phyloP scores from a whole-genome alignment of 2,329 filamentous ascomycete genomes.

The Dryadomyces sulphureus region DNA sequence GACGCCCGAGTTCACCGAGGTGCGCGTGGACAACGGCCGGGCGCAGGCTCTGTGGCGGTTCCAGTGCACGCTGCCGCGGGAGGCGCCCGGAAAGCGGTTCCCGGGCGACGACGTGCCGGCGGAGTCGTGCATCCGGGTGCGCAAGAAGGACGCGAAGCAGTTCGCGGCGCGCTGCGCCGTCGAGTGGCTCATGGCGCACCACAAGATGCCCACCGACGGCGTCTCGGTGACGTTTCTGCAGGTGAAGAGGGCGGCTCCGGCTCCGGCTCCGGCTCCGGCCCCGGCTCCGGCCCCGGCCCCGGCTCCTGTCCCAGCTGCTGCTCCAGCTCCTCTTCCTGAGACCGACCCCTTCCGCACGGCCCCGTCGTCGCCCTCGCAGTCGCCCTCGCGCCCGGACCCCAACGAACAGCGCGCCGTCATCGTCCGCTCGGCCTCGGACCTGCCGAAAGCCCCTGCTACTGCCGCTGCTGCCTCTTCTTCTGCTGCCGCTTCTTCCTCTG shows the following conservation, averaged over 20 bases:
- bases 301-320: too few species aligned
- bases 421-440: too few species aligned
- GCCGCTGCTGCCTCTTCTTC: not conserved
- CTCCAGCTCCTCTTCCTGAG: not conserved
- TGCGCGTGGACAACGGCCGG: too few species aligned
- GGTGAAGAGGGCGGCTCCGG: too few species aligned
- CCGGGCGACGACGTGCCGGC: slow-evolving; percentile 4
- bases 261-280: too few species aligned
- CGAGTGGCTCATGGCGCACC: slow-evolving; percentile 22
- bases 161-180: slow-evolving; percentile 35
- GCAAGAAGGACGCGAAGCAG: slow-evolving; percentile 38
- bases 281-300: too few species aligned
- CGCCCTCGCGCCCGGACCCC: not conserved
- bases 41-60: slow-evolving; percentile 14
- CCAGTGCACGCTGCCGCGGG: slow-evolving; percentile 13
- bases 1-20: too few species aligned
- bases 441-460: not conserved
- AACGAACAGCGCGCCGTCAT: too few species aligned
- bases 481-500: not conserved
- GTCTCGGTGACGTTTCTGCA: not conserved
- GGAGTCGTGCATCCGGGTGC: not conserved
- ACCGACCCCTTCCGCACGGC: not conserved
- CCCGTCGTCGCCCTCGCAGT: not conserved
- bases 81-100: slow-evolving; percentile 13
- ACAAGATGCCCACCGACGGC: slow-evolving; percentile 15